A percentile compares a stretch with the other conserved stretches of the same genome.
Conservation (phyloP, 2,329 filamentous ascomycete genomes). For the Chaetomium sp. region DNA sequence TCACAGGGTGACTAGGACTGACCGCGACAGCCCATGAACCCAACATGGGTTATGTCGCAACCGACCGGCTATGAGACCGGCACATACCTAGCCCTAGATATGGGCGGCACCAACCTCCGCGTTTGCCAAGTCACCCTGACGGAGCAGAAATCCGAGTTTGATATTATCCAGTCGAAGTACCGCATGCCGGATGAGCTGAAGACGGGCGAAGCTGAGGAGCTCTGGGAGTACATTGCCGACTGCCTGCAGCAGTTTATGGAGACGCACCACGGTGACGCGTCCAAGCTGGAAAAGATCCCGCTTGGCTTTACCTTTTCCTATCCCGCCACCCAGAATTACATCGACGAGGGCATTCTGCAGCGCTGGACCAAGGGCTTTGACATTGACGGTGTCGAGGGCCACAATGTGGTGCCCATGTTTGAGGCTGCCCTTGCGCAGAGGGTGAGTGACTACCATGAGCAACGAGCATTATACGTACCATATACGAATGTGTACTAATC, state of each 20-base stretch:
- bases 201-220: conserved; percentile 77
- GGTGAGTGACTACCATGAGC: conserved; percentile 46
- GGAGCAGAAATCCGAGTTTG: conserved; percentile 84
- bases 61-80: conserved; percentile 86
- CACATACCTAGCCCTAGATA: conserved; percentile 86
- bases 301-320: conserved; percentile 97
- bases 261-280: conserved; percentile 72
- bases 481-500: conserved; percentile 23
- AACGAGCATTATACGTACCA: neutral
- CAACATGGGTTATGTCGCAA: conserved; percentile 91
- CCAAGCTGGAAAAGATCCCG: conserved; percentile 66
- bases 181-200: conserved; percentile 92
- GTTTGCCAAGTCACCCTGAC: conserved; percentile 92
- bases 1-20: conserved; percentile 17
- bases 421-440: conserved; percentile 73
- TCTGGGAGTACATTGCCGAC: conserved; percentile 95
- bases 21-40: conserved; percentile 83
- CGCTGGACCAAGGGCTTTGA: conserved; percentile 98
- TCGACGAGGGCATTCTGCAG: conserved; percentile 89
- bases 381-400: conserved; percentile 85
- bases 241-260: conserved; percentile 89
- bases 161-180: conserved; percentile 96
- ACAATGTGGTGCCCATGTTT: conserved; percentile 88
- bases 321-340: conserved; percentile 88
- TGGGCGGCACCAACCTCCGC: conserved; percentile 94